Evolutionary conservation across 2,329 filamentous ascomycete genomes (phyloP).

Genomic region (Apiospora phragmitis): DNA sequence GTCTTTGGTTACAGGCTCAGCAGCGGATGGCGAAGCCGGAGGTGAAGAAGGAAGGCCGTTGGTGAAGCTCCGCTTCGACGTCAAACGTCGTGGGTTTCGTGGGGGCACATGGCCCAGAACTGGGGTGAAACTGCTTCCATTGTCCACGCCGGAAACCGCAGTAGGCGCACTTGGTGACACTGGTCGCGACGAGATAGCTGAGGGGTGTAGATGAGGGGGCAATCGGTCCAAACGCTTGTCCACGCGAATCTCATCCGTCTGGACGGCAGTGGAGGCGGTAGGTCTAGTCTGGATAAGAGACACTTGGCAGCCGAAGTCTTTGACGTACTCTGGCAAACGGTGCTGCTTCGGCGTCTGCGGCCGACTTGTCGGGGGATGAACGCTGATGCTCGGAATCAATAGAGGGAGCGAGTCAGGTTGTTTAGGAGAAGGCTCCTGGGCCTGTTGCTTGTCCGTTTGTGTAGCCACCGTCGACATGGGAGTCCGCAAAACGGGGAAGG

Average conservation of each 20-base stretch:
- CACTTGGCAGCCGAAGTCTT: conserved; percentile 82
- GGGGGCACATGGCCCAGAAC: conserved; percentile 56
- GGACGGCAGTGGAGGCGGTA: conserved; percentile 59
- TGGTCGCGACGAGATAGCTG: conserved; percentile 66
- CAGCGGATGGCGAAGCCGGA: conserved; percentile 28
- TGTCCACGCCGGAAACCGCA: conserved; percentile 32
- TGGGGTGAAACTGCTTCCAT: conserved; percentile 47
- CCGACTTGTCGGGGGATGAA: conserved; percentile 83
- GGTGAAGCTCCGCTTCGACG: conserved; percentile 43
- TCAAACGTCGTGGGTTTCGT: conserved; percentile 59
- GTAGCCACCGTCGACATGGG: conserved; percentile 58
- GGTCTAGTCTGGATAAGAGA: conserved; percentile 50
- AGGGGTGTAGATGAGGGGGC: conserved; percentile 77
- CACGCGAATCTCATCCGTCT: conserved; percentile 89
- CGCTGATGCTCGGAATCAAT: conserved; percentile 81
- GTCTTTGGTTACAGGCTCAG: conserved; percentile 52
- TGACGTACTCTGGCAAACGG: conserved; percentile 76
- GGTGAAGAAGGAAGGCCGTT: conserved; percentile 53
- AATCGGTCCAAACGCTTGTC: conserved; percentile 75
- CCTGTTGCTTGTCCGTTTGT: conserved; percentile 53
- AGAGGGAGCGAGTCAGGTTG: conserved; percentile 34
- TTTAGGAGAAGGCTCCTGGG: conserved; percentile 30
- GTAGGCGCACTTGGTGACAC: conserved; percentile 48
- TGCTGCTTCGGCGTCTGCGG: conserved; percentile 77
- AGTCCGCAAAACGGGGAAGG: conserved; percentile 31